Evolutionary conservation across 176 grass and related monocot genomes (phyloP), one percentile per base, ranked within the genome.

Genomic region (Raddia distichophylla): DNA sequence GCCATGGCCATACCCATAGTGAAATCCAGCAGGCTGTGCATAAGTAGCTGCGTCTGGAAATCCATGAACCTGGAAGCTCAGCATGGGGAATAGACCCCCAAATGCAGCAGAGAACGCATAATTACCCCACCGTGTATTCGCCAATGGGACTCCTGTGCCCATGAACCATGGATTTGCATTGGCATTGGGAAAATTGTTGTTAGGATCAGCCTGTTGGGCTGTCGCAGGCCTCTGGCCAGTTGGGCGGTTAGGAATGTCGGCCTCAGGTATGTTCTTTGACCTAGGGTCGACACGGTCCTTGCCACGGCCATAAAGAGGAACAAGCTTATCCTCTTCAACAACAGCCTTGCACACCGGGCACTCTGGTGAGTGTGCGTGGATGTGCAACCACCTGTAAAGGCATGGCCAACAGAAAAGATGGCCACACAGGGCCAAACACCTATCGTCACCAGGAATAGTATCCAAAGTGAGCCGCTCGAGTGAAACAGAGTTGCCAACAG

Each of bases 381-480:
- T 48, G 44, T 87, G 88, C 57, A 98, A 74, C 95, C 95, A 98
- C n/a, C 90, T 89, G 82, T 94, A 94, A 51, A 98, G 86, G 67
- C 95, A 98, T 20, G 95, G 92, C 92, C 95, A 98, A 71, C 95
- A 98, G 71, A 93, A 98, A 19, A 98, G 88, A 75, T 98, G 95
- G 4, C 95, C 92, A 10, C 95, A 98, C 18, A 98, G 88, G 33
- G 27, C 27, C 27, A 1, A 27, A 27, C 27, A 27, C 1, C 27
- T 27, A 27, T 27, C 27, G 0, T 27, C 27, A 27, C 27, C 27
- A 27, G 27, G 27, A 27, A 27, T 27, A 27, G 27, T 27, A 27
- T 27, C 27, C 27, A 27, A 27, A 27, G 27, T 27, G 27, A 27
- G 27, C 27, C 27, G 27, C 27, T 27, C 27, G 27, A 27, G 27